phyloP scores from a whole-genome alignment of 805 yeast genomes.

The Wickerhamiella bombiphila region DNA sequence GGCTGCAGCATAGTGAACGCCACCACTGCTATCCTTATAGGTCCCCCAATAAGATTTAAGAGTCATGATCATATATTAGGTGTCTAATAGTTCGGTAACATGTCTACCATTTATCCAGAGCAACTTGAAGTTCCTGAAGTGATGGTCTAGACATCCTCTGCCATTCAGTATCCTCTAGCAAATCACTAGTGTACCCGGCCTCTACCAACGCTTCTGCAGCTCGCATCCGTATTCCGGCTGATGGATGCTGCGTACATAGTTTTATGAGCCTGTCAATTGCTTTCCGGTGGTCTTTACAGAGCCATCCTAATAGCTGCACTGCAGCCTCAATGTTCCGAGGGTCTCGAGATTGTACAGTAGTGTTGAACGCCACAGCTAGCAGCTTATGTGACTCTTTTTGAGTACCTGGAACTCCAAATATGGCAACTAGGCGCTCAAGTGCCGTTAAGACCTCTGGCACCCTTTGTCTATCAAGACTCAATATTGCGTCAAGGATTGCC shows the following conservation, averaged over 20 bases:
- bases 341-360: conserved; percentile 37
- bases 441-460: conserved; percentile 3
- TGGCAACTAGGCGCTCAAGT: conserved; percentile 3
- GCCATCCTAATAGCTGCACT: conserved; percentile 31
- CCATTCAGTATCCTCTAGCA: conserved; percentile 14
- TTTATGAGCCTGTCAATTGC: neutral
- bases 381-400: conserved; percentile 25
- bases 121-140: neutral
- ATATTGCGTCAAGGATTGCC: conserved; percentile 1
- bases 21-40: too few species aligned
- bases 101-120: too few species aligned
- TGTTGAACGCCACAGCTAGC: conserved; percentile 37
- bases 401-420: neutral
- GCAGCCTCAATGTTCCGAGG: conserved; percentile 27
- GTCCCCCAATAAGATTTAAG: too few species aligned
- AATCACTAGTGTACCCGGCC: conserved; percentile 11
- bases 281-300: conserved; percentile 14
- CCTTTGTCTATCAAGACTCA: conserved; percentile 4
- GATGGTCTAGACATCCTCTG: neutral
- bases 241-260: conserved; percentile 18
- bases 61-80: too few species aligned
- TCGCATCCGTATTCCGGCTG: conserved; percentile 23
- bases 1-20: too few species aligned
- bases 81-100: too few species aligned
- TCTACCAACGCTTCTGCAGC: conserved; percentile 33